Percentiles rank a stretch among this genome's conserved stretches.
Evolutionary conservation across 495 filamentous ascomycete genomes (phyloP).

Genomic region (Hypoxylon intermedium): DNA sequence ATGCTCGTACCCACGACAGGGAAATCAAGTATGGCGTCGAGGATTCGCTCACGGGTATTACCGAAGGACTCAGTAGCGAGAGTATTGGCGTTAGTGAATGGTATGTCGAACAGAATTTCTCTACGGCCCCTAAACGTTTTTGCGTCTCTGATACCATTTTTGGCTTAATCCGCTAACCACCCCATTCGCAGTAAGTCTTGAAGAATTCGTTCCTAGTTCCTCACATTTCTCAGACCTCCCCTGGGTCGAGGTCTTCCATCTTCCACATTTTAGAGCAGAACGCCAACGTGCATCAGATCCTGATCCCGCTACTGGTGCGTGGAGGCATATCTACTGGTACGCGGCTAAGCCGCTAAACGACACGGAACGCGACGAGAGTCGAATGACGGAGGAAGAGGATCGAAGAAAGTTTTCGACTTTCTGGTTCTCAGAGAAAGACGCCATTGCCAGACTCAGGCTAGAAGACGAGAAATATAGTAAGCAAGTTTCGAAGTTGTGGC

Average conservation of each 20-base stretch:
- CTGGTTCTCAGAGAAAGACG: slow-evolving; percentile 39
- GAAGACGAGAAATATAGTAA: slow-evolving; percentile 45
- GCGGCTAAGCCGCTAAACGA: slow-evolving; percentile 37
- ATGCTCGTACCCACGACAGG: slow-evolving; percentile 9
- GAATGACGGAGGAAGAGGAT: slow-evolving; percentile 39
- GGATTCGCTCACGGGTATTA: slow-evolving; percentile 38
- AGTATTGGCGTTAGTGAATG: slow-evolving; percentile 43
- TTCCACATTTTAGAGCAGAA: slow-evolving; percentile 1
- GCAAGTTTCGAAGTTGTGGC: slow-evolving; percentile 1
- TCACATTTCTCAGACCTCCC: neutral
- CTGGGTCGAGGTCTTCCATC: neutral
- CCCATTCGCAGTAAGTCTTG: slow-evolving; percentile 20
- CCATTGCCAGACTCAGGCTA: slow-evolving; percentile 37
- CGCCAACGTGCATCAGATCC: slow-evolving; percentile 37
- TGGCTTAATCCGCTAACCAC: slow-evolving; percentile 13
- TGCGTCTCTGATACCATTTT: slow-evolving; percentile 7
- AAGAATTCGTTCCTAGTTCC: neutral
- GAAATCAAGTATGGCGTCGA: slow-evolving; percentile 29
- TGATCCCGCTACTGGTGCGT: slow-evolving; percentile 43
- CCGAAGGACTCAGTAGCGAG: slow-evolving; percentile 40
- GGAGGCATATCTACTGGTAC: slow-evolving; percentile 45
- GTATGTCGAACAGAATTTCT: slow-evolving; percentile 25
- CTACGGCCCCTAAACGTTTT: neutral
- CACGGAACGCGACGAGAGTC: slow-evolving; percentile 30
- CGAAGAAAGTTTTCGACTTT: slow-evolving; percentile 41